These are phyloP conservation scores for Pyrenophora tritici-repentis DNA, from an alignment of 2,329 filamentous ascomycete genomes.

Conservation along the genomic window DNA sequence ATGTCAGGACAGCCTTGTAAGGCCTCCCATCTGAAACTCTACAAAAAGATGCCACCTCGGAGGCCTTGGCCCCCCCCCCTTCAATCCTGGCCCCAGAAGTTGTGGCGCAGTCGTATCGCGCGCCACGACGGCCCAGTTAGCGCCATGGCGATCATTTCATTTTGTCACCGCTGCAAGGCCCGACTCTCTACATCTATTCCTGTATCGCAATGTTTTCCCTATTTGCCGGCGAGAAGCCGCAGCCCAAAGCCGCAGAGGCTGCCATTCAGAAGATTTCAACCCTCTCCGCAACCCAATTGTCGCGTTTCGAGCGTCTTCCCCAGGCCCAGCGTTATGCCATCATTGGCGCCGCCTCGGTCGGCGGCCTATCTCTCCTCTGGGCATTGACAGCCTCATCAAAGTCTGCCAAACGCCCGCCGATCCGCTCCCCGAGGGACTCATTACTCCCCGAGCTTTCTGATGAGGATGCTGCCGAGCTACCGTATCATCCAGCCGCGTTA, in stretches of 20 bases:
- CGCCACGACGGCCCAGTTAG: constrained; percentile 15
- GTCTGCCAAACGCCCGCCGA: constrained; percentile 17
- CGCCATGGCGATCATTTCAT: constrained; percentile 23
- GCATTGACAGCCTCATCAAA: constrained; percentile 26
- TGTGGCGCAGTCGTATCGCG: constrained; percentile 6
- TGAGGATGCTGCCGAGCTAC: constrained; percentile 37
- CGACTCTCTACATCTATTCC: constrained; percentile 24
- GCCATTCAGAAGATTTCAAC: constrained; percentile 16
- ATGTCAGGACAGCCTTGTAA: neutral
- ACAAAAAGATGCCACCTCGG: neutral
- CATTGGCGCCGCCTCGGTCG: constrained; percentile 35
- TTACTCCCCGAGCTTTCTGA: constrained; percentile 32
- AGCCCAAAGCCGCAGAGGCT: constrained; percentile 11
- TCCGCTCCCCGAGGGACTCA: constrained; percentile 37
- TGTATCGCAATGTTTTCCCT: constrained; percentile 17
- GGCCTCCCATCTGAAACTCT: neutral
- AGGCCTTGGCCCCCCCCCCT: neutral
- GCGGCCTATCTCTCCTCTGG: constrained; percentile 29
- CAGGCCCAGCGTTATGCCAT: constrained; percentile 24
- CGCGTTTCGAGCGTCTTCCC: constrained; percentile 23
- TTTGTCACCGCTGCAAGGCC: constrained; percentile 23
- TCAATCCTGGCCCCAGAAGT: neutral
- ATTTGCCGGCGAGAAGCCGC: constrained; percentile 27
- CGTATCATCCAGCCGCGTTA: constrained; percentile 72
- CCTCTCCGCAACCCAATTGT: constrained; percentile 16